Conservation (phyloP, 163 green algal genomes). For the Chloroidium sp. region DNA sequence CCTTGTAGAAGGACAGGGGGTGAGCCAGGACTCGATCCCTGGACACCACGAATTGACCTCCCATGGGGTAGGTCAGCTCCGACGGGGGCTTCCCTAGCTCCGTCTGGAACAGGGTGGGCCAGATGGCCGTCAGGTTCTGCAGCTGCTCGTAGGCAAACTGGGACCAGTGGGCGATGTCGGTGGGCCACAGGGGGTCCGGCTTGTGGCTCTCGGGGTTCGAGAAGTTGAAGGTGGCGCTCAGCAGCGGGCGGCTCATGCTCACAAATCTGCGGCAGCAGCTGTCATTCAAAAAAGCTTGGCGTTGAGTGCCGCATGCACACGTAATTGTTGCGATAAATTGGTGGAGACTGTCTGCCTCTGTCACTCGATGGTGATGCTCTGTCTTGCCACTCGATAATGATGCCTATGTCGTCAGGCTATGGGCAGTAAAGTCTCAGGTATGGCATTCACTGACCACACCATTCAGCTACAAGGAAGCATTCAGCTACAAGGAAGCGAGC, state of each 20-base stretch:
- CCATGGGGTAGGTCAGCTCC: background rate
- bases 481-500: too few species aligned
- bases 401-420: too few species aligned
- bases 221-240: background rate
- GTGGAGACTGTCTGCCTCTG: too few species aligned
- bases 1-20: background rate
- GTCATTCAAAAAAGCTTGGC: too few species aligned
- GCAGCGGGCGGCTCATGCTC: background rate
- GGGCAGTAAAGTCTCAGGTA: too few species aligned
- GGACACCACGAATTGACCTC: background rate
- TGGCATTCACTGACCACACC: too few species aligned
- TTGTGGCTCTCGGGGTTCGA: background rate
- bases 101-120: background rate
- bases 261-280: background rate
- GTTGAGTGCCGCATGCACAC: too few species aligned
- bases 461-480: too few species aligned
- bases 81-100: background rate
- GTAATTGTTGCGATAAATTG: too few species aligned
- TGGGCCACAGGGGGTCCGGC: background rate
- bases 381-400: too few species aligned
- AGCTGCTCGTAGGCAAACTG: background rate
- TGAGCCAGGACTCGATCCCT: background rate
- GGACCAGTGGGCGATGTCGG: background rate
- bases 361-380: too few species aligned
- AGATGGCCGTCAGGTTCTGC: constrained; percentile 1